These are phyloP conservation scores for Licmophora abbreviata DNA, from an alignment of 108 stramenopile genomes.

Conservation along the genomic window DNA sequence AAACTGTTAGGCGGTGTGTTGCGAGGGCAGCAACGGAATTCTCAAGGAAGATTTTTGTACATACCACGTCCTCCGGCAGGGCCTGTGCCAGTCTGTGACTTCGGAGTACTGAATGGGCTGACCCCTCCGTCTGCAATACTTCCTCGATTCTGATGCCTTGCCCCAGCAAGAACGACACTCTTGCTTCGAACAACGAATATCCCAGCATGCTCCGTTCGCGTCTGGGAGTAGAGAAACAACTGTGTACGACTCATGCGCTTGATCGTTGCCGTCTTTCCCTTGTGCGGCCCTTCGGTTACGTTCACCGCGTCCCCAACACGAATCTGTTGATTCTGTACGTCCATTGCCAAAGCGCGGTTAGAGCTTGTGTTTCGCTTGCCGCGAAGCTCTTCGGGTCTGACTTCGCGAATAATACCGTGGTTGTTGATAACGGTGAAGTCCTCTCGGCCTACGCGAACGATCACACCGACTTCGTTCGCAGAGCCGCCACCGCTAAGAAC, in stretches of 20 bases:
- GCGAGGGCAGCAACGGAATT: too few species aligned
- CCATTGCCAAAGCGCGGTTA: conserved; percentile 77
- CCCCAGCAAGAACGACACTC: conserved; percentile 77
- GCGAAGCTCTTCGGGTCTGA: conserved; percentile 82
- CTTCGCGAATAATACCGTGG: conserved; percentile 77
- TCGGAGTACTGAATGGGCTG: conserved; percentile 75
- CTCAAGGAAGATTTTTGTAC: too few species aligned
- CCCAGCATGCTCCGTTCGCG: conserved; percentile 77
- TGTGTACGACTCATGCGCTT: conserved; percentile 85
- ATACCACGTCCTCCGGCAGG: conserved; percentile 31
- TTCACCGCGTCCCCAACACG: conserved; percentile 80
- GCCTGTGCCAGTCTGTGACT: conserved; percentile 48
- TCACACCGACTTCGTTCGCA: conserved; percentile 85
- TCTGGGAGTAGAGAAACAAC: conserved; percentile 85
- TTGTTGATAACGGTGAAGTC: conserved; percentile 90
- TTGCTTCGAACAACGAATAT: conserved; percentile 85
- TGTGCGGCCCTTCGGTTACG: conserved; percentile 82
- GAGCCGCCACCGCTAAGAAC: conserved; percentile 85
- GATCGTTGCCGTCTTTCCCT: conserved; percentile 85
- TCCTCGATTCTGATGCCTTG: conserved; percentile 38
- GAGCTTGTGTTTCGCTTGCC: conserved; percentile 82
- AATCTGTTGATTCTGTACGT: conserved; percentile 83
- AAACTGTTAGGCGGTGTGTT: too few species aligned
- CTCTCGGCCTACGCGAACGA: conserved; percentile 87
- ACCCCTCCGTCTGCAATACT: conserved; percentile 40